These are phyloP conservation scores for Martensiomyces pterosporus DNA, from an alignment of 192 early-diverging fungal species.

Conservation along the genomic window DNA sequence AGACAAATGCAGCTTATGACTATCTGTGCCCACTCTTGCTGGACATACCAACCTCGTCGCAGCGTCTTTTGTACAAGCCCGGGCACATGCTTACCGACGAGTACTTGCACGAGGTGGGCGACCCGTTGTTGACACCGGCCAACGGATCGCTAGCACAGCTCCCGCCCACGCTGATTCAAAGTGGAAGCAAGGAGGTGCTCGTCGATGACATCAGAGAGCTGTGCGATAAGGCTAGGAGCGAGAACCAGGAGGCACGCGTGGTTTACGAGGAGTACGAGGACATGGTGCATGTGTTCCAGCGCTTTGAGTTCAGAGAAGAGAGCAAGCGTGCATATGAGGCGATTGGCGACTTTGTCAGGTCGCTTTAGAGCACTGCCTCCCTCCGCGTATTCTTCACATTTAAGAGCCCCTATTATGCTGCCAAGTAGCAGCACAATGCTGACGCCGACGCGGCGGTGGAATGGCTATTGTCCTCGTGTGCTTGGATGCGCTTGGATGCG, in stretches of 20 bases:
- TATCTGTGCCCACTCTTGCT: conserved; percentile 14
- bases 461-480: no score
- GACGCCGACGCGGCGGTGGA: no score
- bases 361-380: no score
- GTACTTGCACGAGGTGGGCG: conserved; percentile 13
- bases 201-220: conserved; percentile 17
- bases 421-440: no score
- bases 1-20: conserved; percentile 7
- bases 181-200: conserved; percentile 14
- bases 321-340: conserved; percentile 13
- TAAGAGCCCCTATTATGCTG: no score
- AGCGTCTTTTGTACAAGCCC: conserved; percentile 24
- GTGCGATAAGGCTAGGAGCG: conserved; percentile 2
- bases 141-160: conserved; percentile 17
- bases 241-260: conserved; percentile 5
- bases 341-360: conserved; percentile 5
- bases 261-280: conserved; percentile 24
- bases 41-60: conserved; percentile 15
- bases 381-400: no score
- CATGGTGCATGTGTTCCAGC: conserved; percentile 44
- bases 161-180: conserved; percentile 29
- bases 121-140: conserved; percentile 15
- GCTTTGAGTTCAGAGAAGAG: conserved; percentile 17
- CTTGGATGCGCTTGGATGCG: no score
- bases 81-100: conserved; percentile 10